Base-by-base conservation (phyloP, 257 asterid species). In the Lycium ferocissimum region DNA sequence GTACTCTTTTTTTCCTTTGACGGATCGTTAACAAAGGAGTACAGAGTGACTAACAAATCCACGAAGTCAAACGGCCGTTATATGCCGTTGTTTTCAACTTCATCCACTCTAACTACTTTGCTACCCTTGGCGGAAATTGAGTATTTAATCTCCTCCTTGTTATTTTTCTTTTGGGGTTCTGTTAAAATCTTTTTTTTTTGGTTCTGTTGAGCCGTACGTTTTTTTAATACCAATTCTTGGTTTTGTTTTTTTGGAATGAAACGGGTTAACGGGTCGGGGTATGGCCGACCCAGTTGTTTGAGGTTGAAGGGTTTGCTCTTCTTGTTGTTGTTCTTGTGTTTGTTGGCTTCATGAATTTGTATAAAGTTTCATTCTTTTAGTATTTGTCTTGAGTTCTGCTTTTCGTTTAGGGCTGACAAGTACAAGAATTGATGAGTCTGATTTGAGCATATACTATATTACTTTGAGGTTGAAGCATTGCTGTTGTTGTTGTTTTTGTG, bases 41-140 rank as follows among this genome's bases (percentile, higher is more conserved):
- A 40, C 6, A 40, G 45, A 40, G 4, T 40, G 6, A 40, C 45
- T 40, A 40, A 40, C 7, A 40, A 40, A 40, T 3, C 6, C 7
- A 3, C 2, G 45, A 40, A 2, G 43, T 2, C 0, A 40, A 26
- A 26, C 33, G 33, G 33, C 33, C 33, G 33, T 26, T 26, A 26
- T 26, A 26, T 26, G 33, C n/a, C n/a, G n/a, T n/a, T n/a, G n/a
- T n/a, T n/a, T n/a, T 96, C 33, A 98, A 95, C 87, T 92, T 95
- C 80, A 92, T 91, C 66, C 95, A 92, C 91, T 96, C 90, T 91
- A 92, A 91, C 84, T 97, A 93, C 89, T 94, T 96, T 88, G 98
- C 99, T 86, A 95, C 98, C 38, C 97, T 94, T 72, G 98, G 99
- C 7, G 99, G 99, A 66, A 93, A 95, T 90, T 95, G 98, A 49